Evolutionary conservation across 208 protist genomes (phyloP).

Genomic region (Leishmania mexicana): DNA sequence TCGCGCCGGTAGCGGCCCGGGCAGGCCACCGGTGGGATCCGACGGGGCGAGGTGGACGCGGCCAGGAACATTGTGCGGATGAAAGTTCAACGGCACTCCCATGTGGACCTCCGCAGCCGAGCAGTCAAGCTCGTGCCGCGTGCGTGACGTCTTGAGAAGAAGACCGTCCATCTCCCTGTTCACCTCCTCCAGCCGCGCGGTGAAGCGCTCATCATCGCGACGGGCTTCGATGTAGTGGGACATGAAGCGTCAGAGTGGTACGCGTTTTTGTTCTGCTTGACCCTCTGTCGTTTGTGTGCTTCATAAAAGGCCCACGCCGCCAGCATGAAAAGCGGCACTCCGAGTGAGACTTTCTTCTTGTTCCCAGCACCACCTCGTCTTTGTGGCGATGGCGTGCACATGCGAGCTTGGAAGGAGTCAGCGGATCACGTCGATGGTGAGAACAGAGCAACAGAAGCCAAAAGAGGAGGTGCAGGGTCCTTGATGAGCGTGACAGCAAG

Average conservation of each 20-base stretch:
- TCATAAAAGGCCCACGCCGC: background rate
- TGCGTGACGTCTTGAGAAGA: conserved; percentile 52
- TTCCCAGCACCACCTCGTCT: background rate
- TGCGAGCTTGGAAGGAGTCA: background rate
- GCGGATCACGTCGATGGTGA: background rate
- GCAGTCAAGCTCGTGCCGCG: conserved; percentile 42
- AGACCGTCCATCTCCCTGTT: conserved; percentile 79
- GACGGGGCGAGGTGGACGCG: background rate
- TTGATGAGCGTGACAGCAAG: background rate
- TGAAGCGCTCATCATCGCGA: conserved; percentile 42
- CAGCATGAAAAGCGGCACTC: background rate
- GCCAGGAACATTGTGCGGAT: background rate
- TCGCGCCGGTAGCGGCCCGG: background rate
- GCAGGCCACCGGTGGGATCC: background rate
- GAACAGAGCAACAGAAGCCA: background rate
- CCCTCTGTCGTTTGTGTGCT: background rate
- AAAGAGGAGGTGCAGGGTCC: background rate
- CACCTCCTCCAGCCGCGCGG: conserved; percentile 57
- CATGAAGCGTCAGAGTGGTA: conserved; percentile 5
- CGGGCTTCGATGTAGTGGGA: conserved; percentile 5
- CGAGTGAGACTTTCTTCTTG: background rate
- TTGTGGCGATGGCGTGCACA: background rate
- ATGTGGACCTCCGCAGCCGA: conserved; percentile 15
- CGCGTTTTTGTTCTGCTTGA: background rate
- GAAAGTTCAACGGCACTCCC: conserved; percentile 21